phyloP scores from a whole-genome alignment of 441 rosid species.

The Pelargonium australe region DNA sequence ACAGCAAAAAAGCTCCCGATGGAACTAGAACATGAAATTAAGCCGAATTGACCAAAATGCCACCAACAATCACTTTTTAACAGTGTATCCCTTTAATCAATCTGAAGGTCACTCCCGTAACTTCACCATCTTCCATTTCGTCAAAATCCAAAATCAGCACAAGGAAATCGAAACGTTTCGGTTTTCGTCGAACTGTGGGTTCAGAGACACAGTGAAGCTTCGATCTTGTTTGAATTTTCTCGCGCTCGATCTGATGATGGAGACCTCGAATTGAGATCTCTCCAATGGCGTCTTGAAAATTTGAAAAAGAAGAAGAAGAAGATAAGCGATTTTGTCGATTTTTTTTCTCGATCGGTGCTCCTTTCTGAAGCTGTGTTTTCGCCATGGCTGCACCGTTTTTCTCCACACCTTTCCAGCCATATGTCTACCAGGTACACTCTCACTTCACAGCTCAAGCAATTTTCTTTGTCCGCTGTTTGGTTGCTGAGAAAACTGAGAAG shows the following conservation, averaged over 20 bases:
- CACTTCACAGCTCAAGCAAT: neutral
- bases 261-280: slow-evolving; percentile 8
- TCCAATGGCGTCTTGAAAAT: slow-evolving; percentile 22
- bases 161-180: neutral
- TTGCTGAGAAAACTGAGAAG: slow-evolving; percentile 13
- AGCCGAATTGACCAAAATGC: neutral
- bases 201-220: neutral
- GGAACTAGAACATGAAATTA: neutral
- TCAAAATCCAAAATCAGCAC: neutral
- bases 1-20: too few species aligned
- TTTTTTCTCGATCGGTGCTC: neutral
- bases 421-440: slow-evolving; percentile 72
- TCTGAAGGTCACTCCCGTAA: neutral
- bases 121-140: neutral
- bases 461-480: slow-evolving; percentile 4
- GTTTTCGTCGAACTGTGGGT: neutral
- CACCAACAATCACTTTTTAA: neutral
- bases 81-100: too few species aligned
- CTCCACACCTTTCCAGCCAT: slow-evolving; percentile 93
- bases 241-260: slow-evolving; percentile 4
- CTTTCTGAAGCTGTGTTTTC: slow-evolving; percentile 17
- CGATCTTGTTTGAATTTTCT: neutral
- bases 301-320: neutral
- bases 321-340: neutral
- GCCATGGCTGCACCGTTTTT: slow-evolving; percentile 96